These are phyloP conservation scores for Sphenostylis stenocarpa DNA, from an alignment of 306 rosid genomes.

Conservation along the genomic window DNA sequence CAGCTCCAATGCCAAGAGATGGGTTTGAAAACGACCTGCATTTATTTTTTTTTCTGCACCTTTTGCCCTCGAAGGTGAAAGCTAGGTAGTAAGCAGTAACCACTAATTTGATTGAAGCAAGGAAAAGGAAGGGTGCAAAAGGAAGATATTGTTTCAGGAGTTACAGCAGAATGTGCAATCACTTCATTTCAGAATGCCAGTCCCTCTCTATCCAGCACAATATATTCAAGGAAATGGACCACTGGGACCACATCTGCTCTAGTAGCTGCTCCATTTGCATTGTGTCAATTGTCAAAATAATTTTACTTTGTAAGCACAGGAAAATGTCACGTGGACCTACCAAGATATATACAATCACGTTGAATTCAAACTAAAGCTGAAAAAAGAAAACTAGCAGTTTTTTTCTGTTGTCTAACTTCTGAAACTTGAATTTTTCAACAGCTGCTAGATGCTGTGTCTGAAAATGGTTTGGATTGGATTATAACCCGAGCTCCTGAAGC, in stretches of 20 bases:
- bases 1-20: conserved; percentile 32
- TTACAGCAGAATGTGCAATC: conserved; percentile 41
- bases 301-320: conserved; percentile 37
- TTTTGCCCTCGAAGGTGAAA: not conserved
- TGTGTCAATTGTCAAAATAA: conserved; percentile 27
- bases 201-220: conserved; percentile 42
- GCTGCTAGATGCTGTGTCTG: conserved; percentile 47
- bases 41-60: not conserved
- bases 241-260: conserved; percentile 50
- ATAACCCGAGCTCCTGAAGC: conserved; percentile 99
- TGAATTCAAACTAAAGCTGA: conserved; percentile 46
- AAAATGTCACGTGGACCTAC: conserved; percentile 36
- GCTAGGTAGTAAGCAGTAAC: conserved; percentile 8
- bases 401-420: conserved; percentile 3
- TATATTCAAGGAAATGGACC: conserved; percentile 42
- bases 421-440: conserved; percentile 27
- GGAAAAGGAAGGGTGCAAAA: conserved; percentile 22
- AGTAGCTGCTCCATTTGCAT: conserved; percentile 31
- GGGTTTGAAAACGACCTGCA: conserved; percentile 37
- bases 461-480: conserved; percentile 70
- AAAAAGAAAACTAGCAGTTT: too few relatives aligned
- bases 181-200: conserved; percentile 32
- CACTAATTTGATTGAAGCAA: conserved; percentile 27
- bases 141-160: conserved; percentile 40
- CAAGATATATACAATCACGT: conserved; percentile 46